Base-by-base conservation (phyloP, 2,329 filamentous ascomycete genomes). In the Stachybotrys echinatus region DNA sequence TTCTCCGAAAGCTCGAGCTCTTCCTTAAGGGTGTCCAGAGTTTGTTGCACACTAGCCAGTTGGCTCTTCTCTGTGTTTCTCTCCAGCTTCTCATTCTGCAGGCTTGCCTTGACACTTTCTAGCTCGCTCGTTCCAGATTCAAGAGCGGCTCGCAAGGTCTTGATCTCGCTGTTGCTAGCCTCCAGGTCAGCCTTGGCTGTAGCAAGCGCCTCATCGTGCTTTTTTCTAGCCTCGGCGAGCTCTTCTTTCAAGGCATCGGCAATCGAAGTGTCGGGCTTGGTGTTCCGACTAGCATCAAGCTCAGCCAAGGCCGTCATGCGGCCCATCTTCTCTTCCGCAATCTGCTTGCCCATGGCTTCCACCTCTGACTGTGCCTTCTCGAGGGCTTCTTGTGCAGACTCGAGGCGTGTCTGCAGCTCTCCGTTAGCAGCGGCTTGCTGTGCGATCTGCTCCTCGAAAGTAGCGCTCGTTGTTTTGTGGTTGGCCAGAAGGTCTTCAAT, bases 311-410 rank as follows among this genome's bases (percentile, higher is more conserved):
- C 75, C 50, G 76, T 77, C 52, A 80, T 77, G 52, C 80, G 80
- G 49, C 77, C 76, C 70, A 83, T 81, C 71, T 83, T 83, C 55
- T 79, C 78, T 45, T 76, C 71, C 2, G 77, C 80, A 40, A 84
- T 75, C 57, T 77, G 72, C 57, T 76, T 75, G 49, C 74, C 73
- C 54, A 83, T 63, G 21, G 74, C 70, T 54, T 74, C 71, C 27
- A 72, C 62, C 55, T 83, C 80, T 23, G 68, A 65, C 54, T 78
- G 68, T 3, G 71, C 62, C 59, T 75, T 74, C 47, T 62, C 65
- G 17, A 80, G 65, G 19, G 72, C 66, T 34, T 70, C 68, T 55
- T 75, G 71, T 22, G 74, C 63, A 23, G 61, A 55, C 54, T 63
- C 55, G 38, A 77, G 58, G 19, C 69, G 61, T 12, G 63, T 51